phyloP scores from a whole-genome alignment of 1,139 yeast genomes.

The Yamadazyma dendronema region DNA sequence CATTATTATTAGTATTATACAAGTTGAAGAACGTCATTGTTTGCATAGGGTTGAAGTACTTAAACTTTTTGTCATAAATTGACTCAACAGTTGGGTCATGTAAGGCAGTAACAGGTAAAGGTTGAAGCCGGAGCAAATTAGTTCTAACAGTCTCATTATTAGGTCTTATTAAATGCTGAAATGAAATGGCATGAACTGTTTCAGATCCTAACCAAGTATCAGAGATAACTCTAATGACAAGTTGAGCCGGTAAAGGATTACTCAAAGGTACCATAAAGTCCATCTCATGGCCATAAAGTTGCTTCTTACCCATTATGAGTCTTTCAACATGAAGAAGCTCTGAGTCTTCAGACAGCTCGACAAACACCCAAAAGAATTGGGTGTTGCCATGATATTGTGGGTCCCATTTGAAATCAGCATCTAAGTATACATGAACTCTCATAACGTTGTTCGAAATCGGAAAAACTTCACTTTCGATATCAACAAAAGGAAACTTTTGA shows the following conservation, averaged over 20 bases:
- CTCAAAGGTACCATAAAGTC: constrained; percentile 91
- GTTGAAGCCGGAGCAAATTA: constrained; percentile 73
- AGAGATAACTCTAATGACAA: constrained; percentile 73
- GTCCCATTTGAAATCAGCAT: constrained; percentile 86
- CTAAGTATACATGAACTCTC: constrained; percentile 69
- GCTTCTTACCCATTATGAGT: constrained; percentile 62
- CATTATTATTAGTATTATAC: constrained; percentile 75
- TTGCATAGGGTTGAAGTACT: constrained; percentile 97
- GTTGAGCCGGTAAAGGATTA: constrained; percentile 87
- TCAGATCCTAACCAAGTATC: constrained; percentile 93
- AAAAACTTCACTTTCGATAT: constrained; percentile 77
- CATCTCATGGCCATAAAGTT: constrained; percentile 64
- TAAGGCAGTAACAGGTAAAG: constrained; percentile 80
- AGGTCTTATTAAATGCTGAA: constrained; percentile 88
- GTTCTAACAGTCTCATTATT: constrained; percentile 85
- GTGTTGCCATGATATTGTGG: constrained; percentile 75
- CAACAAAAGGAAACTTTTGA: constrained; percentile 71
- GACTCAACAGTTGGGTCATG: constrained; percentile 66
- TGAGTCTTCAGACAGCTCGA: constrained; percentile 78
- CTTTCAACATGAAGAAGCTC: constrained; percentile 81
- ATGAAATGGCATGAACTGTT: constrained; percentile 72
- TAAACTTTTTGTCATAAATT: constrained; percentile 66
- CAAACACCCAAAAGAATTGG: constrained; percentile 89
- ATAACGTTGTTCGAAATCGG: constrained; percentile 88
- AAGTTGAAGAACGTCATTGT: constrained; percentile 93